Base-by-base conservation (phyloP, 306 rosid species). In the Alnus rubra region DNA sequence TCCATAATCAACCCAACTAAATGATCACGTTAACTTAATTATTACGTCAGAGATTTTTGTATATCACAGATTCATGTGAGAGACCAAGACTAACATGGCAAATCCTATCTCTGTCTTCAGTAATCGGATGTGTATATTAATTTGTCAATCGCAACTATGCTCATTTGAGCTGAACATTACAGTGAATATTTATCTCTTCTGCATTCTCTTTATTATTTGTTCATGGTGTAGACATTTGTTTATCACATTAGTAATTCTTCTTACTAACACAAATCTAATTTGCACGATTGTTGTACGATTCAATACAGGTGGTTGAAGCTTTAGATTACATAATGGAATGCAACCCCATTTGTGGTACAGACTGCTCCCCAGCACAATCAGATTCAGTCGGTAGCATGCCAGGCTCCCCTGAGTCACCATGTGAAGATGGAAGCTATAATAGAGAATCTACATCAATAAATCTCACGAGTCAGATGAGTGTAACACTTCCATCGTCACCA, bases 281-380 rank as follows among this genome's bases (percentile, higher is more conserved):
- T 60, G 39, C 42, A 28, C 7, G 7, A 7, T 60, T 60, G 67
- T 60, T 60, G 67, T 60, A 60, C 16, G 4, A 28, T 30, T 76
- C 30, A 69, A 53, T 63, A 70, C 83, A 94, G 98, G 86, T 92
- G 65, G 91, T 91, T 11, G 56, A 83, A 62, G 89, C 82, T 75
- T 80, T 94, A 37, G 74, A 63, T 18, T 54, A 44, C 51, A 83
- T 90, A 31, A 75, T 80, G 9, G 88, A 87, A 53, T 88, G 89
- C 3, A 68, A 83, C 7, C 62, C 79, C 55, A 48, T 75, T 49
- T 84, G 93, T 69, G 75, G 28, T 2, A 80, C 72, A 23, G 89
- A 83, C 50, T 68, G 72, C 69, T 89, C 90, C 2, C 90, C 90
- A 13, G 73, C 84, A 64, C 83, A 84, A 55, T 87, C 96, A 55